Evolutionary conservation across 495 filamentous ascomycete species (phyloP).

Genomic region (Xylaria cubensis): DNA sequence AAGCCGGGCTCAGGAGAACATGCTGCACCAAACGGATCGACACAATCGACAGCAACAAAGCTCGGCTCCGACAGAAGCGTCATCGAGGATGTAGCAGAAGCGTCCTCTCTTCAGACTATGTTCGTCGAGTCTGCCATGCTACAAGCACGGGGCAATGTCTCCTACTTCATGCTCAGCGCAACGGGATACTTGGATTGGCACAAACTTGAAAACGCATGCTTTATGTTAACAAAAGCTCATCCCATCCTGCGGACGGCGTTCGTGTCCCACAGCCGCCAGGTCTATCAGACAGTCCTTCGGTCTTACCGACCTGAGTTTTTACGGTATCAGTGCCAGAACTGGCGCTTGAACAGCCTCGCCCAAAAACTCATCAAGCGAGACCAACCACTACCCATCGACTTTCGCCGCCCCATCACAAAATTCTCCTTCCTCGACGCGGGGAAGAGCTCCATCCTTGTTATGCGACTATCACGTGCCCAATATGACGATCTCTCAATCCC

Average conservation of each 20-base stretch:
- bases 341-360: constrained; percentile 45
- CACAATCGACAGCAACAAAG: constrained; percentile 42
- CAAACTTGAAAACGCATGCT: constrained; percentile 53
- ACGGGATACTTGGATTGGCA: constrained; percentile 47
- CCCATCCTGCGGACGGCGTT: constrained; percentile 55
- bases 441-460: constrained; percentile 52
- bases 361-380: constrained; percentile 53
- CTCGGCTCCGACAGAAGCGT: constrained; percentile 43
- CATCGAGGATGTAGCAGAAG: constrained; percentile 52
- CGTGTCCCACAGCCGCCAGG: constrained; percentile 47
- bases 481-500: constrained; percentile 53
- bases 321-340: constrained; percentile 48
- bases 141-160: constrained; percentile 46
- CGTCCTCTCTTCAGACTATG: constrained; percentile 51
- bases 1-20: constrained; percentile 34
- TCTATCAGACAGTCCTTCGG: constrained; percentile 54
- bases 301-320: constrained; percentile 48
- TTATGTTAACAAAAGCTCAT: constrained; percentile 47
- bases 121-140: constrained; percentile 57
- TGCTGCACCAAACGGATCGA: constrained; percentile 9
- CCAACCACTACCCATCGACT: constrained; percentile 43
- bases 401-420: constrained; percentile 52
- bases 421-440: constrained; percentile 55
- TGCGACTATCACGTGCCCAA: constrained; percentile 54
- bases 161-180: constrained; percentile 53